Evolutionary conservation across 2,329 filamentous ascomycete species (phyloP).

Genomic region (Leptosphaerulina australis): DNA sequence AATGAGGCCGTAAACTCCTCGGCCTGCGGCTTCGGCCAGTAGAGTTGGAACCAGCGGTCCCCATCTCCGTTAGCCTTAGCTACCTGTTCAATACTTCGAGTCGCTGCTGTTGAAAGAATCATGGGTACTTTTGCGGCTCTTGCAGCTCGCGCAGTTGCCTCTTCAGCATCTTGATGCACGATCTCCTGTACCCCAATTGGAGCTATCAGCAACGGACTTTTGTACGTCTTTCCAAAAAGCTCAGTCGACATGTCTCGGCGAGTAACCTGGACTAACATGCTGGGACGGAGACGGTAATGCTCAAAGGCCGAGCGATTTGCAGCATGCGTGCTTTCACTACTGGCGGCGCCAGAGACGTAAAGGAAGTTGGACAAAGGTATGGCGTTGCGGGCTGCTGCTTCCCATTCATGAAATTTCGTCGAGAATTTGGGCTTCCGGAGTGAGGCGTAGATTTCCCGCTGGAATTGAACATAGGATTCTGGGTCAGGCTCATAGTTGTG

Average conservation of each 20-base stretch:
- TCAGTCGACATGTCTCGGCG: slow-evolving; percentile 38
- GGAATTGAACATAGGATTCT: slow-evolving; percentile 39
- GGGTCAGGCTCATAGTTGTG: slow-evolving; percentile 46
- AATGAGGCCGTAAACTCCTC: slow-evolving; percentile 70
- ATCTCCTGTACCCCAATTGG: slow-evolving; percentile 73
- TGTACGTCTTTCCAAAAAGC: slow-evolving; percentile 52
- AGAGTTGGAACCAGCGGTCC: slow-evolving; percentile 74
- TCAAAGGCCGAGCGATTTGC: slow-evolving; percentile 50
- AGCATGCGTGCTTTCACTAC: slow-evolving; percentile 44
- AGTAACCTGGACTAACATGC: slow-evolving; percentile 50
- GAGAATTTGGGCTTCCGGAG: slow-evolving; percentile 49
- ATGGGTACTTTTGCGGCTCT: slow-evolving; percentile 67
- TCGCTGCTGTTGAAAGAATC: slow-evolving; percentile 69
- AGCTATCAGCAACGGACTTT: slow-evolving; percentile 65
- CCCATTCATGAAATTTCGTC: slow-evolving; percentile 51
- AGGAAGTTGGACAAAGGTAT: slow-evolving; percentile 49
- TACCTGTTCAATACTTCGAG: slow-evolving; percentile 69
- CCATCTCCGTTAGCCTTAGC: slow-evolving; percentile 63
- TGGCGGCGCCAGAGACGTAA: slow-evolving; percentile 50
- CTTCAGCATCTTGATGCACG: slow-evolving; percentile 69
- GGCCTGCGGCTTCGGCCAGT: slow-evolving; percentile 70
- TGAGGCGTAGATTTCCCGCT: slow-evolving; percentile 48
- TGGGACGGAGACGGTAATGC: slow-evolving; percentile 48
- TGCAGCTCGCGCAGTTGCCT: slow-evolving; percentile 67
- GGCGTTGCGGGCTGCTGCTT: slow-evolving; percentile 41